A percentile compares a stretch with the other conserved stretches of the same genome.
Conservation (phyloP, 2,329 filamentous ascomycete species). For the Fusarium musae region DNA sequence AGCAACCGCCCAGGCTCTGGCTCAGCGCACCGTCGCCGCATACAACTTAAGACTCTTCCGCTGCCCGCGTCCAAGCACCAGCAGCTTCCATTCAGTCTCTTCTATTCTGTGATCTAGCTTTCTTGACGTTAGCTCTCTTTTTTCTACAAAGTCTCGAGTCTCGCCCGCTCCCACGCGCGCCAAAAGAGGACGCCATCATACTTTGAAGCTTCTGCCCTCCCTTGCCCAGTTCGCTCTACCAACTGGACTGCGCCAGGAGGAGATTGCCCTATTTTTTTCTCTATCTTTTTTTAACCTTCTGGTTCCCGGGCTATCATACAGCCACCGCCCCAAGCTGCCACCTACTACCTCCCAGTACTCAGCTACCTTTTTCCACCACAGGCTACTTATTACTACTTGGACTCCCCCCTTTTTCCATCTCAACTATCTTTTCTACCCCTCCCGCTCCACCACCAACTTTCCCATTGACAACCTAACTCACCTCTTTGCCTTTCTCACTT, state of each 20-base stretch:
- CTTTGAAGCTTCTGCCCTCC: constrained; percentile 29
- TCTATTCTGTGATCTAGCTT: constrained; percentile 31
- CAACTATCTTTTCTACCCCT: constrained; percentile 42
- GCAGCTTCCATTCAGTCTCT: constrained; percentile 13
- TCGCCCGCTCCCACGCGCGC: constrained; percentile 32
- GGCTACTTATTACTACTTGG: constrained; percentile 43
- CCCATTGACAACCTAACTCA: constrained; percentile 42
- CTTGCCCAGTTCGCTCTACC: constrained; percentile 20
- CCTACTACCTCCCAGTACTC: not conserved
- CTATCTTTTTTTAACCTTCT: constrained; percentile 32
- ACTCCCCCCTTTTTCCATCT: constrained; percentile 42
- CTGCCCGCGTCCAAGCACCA: constrained; percentile 19
- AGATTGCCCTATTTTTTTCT: constrained; percentile 38
- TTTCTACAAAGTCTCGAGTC: constrained; percentile 34
- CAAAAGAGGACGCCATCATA: constrained; percentile 35
- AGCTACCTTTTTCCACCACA: not conserved
- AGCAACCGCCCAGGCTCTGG: constrained; percentile 14
- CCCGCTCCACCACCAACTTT: constrained; percentile 44
- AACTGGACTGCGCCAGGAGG: constrained; percentile 1
- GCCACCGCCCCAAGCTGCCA: constrained; percentile 7
- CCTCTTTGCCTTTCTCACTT: constrained; percentile 36
- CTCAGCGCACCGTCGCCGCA: constrained; percentile 26
- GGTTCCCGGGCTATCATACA: constrained; percentile 17
- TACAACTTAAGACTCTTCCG: constrained; percentile 33
- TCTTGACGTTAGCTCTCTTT: constrained; percentile 37